phyloP scores from a whole-genome alignment of 1,284 basidiomycete species.

The Neolentinus lepideus region DNA sequence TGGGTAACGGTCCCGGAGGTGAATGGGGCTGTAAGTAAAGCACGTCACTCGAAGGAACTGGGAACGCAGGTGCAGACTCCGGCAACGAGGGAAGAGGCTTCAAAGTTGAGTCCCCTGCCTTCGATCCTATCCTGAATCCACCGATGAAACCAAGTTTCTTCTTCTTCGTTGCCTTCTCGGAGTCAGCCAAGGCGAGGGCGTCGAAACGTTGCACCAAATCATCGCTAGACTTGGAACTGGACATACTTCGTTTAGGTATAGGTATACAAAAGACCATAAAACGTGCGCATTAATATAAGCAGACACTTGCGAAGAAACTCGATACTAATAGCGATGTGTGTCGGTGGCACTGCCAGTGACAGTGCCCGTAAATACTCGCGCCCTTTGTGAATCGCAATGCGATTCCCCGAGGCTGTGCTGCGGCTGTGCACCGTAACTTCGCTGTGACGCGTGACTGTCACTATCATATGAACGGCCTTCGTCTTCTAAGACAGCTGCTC shows the following conservation, averaged over 20 bases:
- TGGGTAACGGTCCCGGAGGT: conserved; percentile 5
- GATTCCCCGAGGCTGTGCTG: background rate
- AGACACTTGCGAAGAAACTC: no score
- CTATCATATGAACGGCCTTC: no score
- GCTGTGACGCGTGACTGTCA: background rate
- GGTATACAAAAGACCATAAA: background rate
- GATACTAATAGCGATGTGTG: no score
- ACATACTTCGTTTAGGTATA: background rate
- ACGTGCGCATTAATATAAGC: background rate
- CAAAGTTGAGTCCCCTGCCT: conserved; percentile 4
- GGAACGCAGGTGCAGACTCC: conserved; percentile 1
- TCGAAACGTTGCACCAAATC: conserved; percentile 32
- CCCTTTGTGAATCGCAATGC: no score
- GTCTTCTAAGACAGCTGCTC: no score
- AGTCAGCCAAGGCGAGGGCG: conserved; percentile 24
- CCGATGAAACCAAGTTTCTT: conserved; percentile 18
- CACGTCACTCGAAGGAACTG: background rate
- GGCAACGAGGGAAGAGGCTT: conserved; percentile 4
- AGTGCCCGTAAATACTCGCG: no score
- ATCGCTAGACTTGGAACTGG: background rate
- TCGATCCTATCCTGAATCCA: conserved; percentile 15
- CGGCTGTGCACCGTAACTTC: background rate
- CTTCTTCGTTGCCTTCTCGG: conserved; percentile 1
- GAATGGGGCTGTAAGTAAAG: background rate
- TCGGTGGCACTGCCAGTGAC: no score